These are phyloP conservation scores for Coemansia sp. DNA, from an alignment of 192 early-diverging fungal genomes.

Conservation along the genomic window DNA sequence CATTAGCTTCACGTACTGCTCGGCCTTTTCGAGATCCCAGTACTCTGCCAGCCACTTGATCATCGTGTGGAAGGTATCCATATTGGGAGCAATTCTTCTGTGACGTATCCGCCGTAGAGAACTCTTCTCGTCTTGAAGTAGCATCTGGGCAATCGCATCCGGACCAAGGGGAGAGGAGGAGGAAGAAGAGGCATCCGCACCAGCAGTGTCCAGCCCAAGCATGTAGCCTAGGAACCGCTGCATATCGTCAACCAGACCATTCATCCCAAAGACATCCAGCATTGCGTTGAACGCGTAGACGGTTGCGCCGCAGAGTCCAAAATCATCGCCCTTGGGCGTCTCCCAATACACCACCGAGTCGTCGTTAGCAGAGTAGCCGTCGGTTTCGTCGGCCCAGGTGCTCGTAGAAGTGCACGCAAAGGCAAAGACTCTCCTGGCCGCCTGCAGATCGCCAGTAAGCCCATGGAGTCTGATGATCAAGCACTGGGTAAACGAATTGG, in stretches of 20 bases:
- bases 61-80: conserved; percentile 31
- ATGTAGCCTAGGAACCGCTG: conserved; percentile 16
- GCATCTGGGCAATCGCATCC: not conserved
- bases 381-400: not conserved
- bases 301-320: conserved; percentile 1
- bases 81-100: conserved; percentile 4
- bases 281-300: conserved; percentile 27
- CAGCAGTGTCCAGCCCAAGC: not conserved
- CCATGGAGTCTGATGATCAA: conserved; percentile 30
- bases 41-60: conserved; percentile 45
- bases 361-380: not conserved
- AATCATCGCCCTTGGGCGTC: conserved; percentile 7
- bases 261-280: conserved; percentile 43
- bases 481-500: conserved; percentile 20
- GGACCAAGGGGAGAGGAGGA: not conserved
- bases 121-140: not conserved
- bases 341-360: conserved; percentile 15
- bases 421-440: conserved; percentile 25
- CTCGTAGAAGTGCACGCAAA: conserved; percentile 3
- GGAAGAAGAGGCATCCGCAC: too few relatives aligned
- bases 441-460: conserved; percentile 24
- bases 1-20: conserved; percentile 25
- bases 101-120: not conserved
- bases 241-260: conserved; percentile 50
- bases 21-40: conserved; percentile 37